Percentiles rank a stretch among this genome's conserved stretches.
phyloP scores from a whole-genome alignment of 83 land plant genomes.

The Picea abies region DNA sequence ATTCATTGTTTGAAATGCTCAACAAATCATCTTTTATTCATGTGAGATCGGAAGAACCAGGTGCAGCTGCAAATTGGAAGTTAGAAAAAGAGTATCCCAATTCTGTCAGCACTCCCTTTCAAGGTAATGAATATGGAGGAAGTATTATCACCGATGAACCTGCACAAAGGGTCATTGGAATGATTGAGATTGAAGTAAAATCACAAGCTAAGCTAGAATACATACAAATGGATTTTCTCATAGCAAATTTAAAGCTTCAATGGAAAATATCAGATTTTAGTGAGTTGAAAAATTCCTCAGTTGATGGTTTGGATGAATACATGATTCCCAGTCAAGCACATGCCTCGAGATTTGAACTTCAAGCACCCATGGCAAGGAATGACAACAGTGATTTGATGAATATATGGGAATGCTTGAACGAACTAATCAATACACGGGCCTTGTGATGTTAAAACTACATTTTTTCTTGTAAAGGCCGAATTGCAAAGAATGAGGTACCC shows the following conservation, averaged over 20 bases:
- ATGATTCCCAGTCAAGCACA: no score
- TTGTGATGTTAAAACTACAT: no score
- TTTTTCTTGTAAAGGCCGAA: no score
- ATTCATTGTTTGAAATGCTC: no score
- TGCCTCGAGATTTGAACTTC: no score
- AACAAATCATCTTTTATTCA: no score
- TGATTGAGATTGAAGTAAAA: background rate
- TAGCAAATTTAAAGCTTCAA: background rate
- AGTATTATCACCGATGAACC: conserved; percentile 6
- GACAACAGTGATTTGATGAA: no score
- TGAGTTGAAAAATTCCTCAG: background rate
- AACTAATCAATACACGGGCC: no score
- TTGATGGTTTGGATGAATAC: no score
- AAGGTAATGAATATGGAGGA: background rate
- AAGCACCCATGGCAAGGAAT: no score
- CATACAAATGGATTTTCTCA: background rate
- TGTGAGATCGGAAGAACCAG: background rate
- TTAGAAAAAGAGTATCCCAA: background rate
- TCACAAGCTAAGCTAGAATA: background rate
- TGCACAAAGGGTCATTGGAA: background rate
- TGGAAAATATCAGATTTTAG: background rate
- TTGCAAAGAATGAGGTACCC: no score
- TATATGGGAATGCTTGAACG: no score
- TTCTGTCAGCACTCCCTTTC: background rate
- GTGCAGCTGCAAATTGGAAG: background rate